phyloP scores from a whole-genome alignment of 345 rosid species.

The Psidium guajava region DNA sequence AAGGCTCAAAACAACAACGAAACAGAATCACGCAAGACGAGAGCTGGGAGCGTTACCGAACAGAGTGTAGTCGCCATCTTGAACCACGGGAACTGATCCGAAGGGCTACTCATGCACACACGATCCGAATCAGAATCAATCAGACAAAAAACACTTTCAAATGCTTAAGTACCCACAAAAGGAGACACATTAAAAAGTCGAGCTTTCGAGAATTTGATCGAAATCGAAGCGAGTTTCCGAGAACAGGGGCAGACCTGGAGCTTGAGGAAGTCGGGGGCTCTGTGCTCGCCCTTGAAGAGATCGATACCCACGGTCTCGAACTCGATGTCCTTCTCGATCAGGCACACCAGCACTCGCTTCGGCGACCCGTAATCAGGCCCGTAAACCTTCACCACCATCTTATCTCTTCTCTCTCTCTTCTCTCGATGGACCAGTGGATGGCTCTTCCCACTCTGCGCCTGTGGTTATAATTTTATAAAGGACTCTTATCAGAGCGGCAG shows the following conservation, averaged over 20 bases:
- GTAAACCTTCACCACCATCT: conserved; percentile 59
- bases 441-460: background rate
- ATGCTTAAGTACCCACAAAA: background rate
- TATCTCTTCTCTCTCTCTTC: background rate
- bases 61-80: conserved; percentile 59
- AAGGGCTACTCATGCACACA: conserved; percentile 34
- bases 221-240: background rate
- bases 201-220: background rate
- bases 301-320: conserved; percentile 52
- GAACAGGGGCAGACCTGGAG: conserved; percentile 30
- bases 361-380: conserved; percentile 44
- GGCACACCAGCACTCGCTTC: conserved; percentile 36
- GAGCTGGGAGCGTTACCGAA: conserved; percentile 24
- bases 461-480: background rate
- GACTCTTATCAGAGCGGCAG: too few relatives aligned
- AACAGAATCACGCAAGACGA: background rate
- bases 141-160: background rate
- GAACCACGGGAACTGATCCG: conserved; percentile 51
- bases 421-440: background rate
- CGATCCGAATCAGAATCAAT: background rate
- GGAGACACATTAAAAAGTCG: background rate
- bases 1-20: background rate
- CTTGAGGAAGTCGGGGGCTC: conserved; percentile 36
- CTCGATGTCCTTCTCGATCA: conserved; percentile 42
- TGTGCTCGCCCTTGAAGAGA: conserved; percentile 56